Base-by-base conservation (phyloP, 2,329 filamentous ascomycete species). In the Botrytis medusae region DNA sequence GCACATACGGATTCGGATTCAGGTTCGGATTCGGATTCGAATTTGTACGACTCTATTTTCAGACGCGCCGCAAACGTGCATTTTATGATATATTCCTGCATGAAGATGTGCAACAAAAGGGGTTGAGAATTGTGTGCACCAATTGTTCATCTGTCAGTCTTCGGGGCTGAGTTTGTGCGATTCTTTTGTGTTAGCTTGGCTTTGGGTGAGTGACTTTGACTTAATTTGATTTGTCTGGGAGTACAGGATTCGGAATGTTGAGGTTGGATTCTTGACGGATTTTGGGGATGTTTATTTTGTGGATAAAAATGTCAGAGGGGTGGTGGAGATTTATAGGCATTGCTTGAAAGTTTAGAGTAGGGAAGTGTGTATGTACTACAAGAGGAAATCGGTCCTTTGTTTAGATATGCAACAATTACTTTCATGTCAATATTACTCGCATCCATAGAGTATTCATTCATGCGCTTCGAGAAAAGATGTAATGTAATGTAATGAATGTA, bases 41-140 rank as follows among this genome's bases (percentile, higher is more conserved):
- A 18, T 6, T 14, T 14, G 59, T 25, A 14, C 32, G 2, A 60
- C 59, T 16, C 12, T 8, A 14, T 8, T 61, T 25, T 37, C 32
- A 12, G 34, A 60, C 9, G 3, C 22, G 22, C 20, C 59, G 22
- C 59, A 25, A 3, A 0, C 22, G 5, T 61, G 34, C 59, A 25
- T 61, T 34, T 60, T 62, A 64, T 64, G 61, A 64, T 64, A 44
- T 64, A 64, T 46, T 46, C 40, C 18, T 64, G 40, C 61, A 63
- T 63, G 40, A 6, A 63, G 40, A 63, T 20, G 20, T 12, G 40
- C 40, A 63, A 44, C 37, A 63, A 61, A 61, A 1, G 34, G 12
- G 48, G n/a, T 48, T 48, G 10, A 4, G 48, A 12, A 2, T 16
- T 51, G 4, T 7, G 48, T 16, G 12, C 2, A n/a, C 10, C 48